Percentiles rank a stretch among this genome's conserved stretches.
Evolutionary conservation across 768 basidiomycete species (phyloP).

Genomic region (Dioszegia hungarica): DNA sequence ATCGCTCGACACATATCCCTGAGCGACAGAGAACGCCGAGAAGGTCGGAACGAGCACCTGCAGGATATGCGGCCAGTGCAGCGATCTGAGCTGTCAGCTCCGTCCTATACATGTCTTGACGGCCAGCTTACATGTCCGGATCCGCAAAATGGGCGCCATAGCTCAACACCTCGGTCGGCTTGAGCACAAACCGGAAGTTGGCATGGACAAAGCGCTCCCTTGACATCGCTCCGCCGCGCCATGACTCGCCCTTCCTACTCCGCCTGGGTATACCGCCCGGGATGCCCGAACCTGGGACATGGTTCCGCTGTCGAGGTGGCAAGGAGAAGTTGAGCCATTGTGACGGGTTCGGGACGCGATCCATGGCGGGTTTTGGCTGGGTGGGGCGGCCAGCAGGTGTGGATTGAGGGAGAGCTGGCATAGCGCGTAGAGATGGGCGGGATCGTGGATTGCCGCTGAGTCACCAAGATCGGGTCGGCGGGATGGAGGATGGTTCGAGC

Average conservation of each 20-base stretch:
- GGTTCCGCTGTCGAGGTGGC: conserved; percentile 67
- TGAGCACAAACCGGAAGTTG: conserved; percentile 92
- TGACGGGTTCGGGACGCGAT: conserved; percentile 21
- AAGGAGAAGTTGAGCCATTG: conserved; percentile 76
- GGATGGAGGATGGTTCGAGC: background rate
- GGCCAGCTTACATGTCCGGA: conserved; percentile 78
- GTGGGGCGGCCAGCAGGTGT: background rate
- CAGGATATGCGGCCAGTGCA: conserved; percentile 92
- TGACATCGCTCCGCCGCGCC: conserved; percentile 69
- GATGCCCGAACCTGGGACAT: conserved; percentile 28
- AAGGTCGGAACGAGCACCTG: conserved; percentile 88
- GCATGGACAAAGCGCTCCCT: conserved; percentile 96
- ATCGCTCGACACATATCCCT: conserved; percentile 41
- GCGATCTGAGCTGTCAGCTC: conserved; percentile 59
- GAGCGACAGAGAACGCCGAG: conserved; percentile 65
- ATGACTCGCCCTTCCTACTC: conserved; percentile 60
- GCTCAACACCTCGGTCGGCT: conserved; percentile 66
- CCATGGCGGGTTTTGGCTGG: conserved; percentile 1
- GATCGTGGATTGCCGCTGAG: background rate
- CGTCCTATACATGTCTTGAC: conserved; percentile 6
- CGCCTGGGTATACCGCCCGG: conserved; percentile 57
- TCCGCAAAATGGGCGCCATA: conserved; percentile 94
- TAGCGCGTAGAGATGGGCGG: background rate
- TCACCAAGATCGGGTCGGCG: background rate
- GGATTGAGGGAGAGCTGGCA: background rate